phyloP scores from a whole-genome alignment of 768 basidiomycete species.

The Leccinum aurantiacum region DNA sequence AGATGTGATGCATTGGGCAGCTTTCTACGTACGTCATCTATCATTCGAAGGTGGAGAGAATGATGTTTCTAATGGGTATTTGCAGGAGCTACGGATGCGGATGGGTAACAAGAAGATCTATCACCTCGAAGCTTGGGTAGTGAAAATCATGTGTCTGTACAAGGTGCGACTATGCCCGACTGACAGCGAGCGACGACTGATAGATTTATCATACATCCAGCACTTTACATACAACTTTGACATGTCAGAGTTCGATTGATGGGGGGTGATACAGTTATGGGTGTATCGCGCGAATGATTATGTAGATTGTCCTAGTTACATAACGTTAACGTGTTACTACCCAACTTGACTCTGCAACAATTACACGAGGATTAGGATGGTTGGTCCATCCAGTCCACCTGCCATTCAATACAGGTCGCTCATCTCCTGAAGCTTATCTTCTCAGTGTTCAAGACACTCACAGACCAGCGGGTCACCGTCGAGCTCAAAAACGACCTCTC shows the following conservation, averaged over 20 bases:
- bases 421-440: conserved; percentile 66
- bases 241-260: conserved; percentile 36
- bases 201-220: conserved; percentile 9
- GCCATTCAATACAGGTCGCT: neutral
- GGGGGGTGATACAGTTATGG: neutral
- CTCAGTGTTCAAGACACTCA: conserved; percentile 99
- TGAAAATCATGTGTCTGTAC: conserved; percentile 91
- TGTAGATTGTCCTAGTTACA: conserved; percentile 5
- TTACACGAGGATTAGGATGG: conserved; percentile 24
- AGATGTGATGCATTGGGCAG: conserved; percentile 97
- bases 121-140: conserved; percentile 96
- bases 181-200: neutral
- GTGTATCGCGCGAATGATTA: neutral
- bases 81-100: conserved; percentile 94
- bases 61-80: neutral
- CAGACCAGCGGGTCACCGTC: conserved; percentile 94
- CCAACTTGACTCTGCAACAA: neutral
- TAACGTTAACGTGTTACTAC: conserved; percentile 4
- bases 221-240: conserved; percentile 35
- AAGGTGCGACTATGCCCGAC: conserved; percentile 49
- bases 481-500: conserved; percentile 99
- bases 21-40: conserved; percentile 74
- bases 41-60: neutral
- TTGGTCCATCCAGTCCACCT: conserved; percentile 11
- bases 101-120: conserved; percentile 91